Percentiles rank a stretch among this genome's conserved stretches.
phyloP scores from a whole-genome alignment of 1,284 basidiomycete genomes.

The Inonotus obliquus region DNA sequence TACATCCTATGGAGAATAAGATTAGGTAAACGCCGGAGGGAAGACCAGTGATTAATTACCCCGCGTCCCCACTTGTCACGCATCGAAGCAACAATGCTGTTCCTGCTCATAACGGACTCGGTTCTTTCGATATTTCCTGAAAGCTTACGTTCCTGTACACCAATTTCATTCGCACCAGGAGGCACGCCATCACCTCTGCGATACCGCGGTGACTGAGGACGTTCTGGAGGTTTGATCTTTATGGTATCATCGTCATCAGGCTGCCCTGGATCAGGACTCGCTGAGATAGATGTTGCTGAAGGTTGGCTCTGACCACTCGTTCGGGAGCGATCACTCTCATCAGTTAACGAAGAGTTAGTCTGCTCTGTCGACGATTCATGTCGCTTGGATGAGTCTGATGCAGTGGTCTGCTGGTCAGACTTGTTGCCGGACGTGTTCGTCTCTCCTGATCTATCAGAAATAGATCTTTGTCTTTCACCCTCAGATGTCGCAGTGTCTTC shows the following conservation, averaged over 20 bases:
- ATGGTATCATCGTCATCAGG: not conserved
- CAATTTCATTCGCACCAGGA: not conserved
- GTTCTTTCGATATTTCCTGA: constrained; percentile 36
- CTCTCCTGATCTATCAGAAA: not conserved
- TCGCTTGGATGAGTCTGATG: not conserved
- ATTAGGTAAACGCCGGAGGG: constrained; percentile 6
- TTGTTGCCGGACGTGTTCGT: not conserved
- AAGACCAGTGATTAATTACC: constrained; percentile 35
- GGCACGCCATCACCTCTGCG: not conserved
- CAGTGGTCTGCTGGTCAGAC: not conserved
- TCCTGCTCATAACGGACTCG: constrained; percentile 47
- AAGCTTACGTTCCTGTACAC: constrained; percentile 18
- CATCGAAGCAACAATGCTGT: constrained; percentile 64
- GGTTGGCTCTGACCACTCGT: constrained; percentile 1
- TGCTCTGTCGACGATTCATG: not conserved
- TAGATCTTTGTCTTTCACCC: not conserved
- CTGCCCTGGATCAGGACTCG: not conserved
- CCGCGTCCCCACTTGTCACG: constrained; percentile 53
- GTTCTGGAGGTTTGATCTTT: not conserved
- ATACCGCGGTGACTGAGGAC: not conserved
- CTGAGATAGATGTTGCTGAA: not conserved
- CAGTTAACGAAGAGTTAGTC: constrained; percentile 2
- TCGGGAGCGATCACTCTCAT: constrained; percentile 4
- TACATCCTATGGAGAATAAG: constrained; percentile 36
- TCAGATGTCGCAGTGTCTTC: not conserved